A percentile compares a stretch with the other conserved stretches of the same genome.
These are phyloP conservation scores for Neonectria coccinea DNA, from an alignment of 2,329 filamentous ascomycete genomes.

Conservation along the genomic window DNA sequence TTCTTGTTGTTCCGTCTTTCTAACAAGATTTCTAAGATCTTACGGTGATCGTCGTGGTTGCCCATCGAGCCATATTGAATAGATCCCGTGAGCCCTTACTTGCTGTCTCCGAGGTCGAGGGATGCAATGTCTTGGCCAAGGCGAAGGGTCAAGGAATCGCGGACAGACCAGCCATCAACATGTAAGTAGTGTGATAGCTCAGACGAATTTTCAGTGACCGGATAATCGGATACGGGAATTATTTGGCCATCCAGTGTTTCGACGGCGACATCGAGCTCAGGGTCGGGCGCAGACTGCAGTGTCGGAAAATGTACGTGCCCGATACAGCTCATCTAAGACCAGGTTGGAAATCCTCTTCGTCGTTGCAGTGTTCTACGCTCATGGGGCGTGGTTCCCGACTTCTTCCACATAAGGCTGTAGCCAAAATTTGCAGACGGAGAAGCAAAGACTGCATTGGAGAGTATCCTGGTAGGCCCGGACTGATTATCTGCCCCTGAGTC, in stretches of 20 bases:
- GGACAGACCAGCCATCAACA: slow-evolving; percentile 5
- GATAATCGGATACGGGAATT: neutral
- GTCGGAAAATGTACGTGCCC: slow-evolving; percentile 4
- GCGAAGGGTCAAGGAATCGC: slow-evolving; percentile 7
- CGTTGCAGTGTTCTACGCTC: neutral
- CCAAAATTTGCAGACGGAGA: slow-evolving; percentile 5
- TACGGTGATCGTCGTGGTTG: neutral
- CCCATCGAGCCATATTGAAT: neutral
- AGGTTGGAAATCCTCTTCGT: neutral
- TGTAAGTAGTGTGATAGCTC: slow-evolving; percentile 1
- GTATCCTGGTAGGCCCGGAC: neutral
- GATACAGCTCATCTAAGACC: slow-evolving; percentile 6
- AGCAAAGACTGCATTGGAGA: slow-evolving; percentile 7
- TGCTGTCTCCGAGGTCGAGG: too few relatives aligned
- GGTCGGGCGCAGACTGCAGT: neutral
- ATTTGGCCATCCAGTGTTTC: slow-evolving; percentile 1
- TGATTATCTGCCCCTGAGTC: neutral
- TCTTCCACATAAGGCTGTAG: slow-evolving; percentile 3
- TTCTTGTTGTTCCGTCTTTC: slow-evolving; percentile 5
- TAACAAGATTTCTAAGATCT: neutral
- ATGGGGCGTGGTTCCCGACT: neutral
- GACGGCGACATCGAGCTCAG: neutral
- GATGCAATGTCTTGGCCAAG: too few relatives aligned
- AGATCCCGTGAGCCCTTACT: slow-evolving; percentile 4
- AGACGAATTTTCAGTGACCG: neutral